A percentile compares a stretch with the other conserved stretches of the same genome.
phyloP scores from a whole-genome alignment of 169 alveolate species.

The Besnoitia besnoiti region DNA sequence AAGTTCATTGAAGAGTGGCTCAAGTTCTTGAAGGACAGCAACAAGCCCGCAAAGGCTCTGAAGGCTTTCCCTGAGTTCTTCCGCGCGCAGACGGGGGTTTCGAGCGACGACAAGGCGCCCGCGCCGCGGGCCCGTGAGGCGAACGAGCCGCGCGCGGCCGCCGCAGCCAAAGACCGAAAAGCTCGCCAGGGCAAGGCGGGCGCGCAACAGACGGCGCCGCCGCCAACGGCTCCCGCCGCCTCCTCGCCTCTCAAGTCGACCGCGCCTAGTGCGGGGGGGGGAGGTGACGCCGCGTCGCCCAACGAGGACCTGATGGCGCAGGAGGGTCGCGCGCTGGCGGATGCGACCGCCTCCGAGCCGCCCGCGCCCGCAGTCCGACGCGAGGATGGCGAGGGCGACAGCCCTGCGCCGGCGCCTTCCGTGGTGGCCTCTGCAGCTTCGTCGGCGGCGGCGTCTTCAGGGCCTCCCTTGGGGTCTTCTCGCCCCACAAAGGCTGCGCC shows the following conservation, averaged over 20 bases:
- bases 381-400: no score
- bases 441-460: background rate
- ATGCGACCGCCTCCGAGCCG: no score
- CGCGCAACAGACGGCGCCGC: no score
- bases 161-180: background rate
- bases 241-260: background rate
- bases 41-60: background rate
- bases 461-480: background rate
- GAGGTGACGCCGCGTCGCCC: no score
- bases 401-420: no score
- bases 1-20: slow-evolving; percentile 18
- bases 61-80: background rate
- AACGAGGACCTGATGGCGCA: no score
- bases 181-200: background rate
- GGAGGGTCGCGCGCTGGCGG: no score
- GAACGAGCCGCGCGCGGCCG: background rate
- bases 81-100: background rate
- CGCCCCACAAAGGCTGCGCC: background rate
- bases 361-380: no score
- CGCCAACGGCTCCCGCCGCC: background rate
- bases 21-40: background rate
- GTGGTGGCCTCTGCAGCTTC: slow-evolving; percentile 39
- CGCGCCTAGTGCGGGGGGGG: no score
- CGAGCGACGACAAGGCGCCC: background rate
- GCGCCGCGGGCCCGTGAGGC: background rate